These are phyloP conservation scores for Onygenales sp. DNA, from an alignment of 2,329 filamentous ascomycete genomes.

Conservation along the genomic window DNA sequence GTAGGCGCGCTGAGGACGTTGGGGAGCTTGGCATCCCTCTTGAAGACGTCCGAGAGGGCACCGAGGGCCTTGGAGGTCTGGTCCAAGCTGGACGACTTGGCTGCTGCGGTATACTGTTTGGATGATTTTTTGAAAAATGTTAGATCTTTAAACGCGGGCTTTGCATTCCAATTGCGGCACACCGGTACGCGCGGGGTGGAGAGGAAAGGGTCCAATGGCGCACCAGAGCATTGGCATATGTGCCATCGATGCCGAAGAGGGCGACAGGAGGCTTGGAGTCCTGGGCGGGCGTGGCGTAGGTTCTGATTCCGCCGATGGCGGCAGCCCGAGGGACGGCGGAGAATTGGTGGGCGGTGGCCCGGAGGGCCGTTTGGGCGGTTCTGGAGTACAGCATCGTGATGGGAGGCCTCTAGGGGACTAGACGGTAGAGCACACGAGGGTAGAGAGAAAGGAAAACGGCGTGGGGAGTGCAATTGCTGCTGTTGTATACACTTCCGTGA, in stretches of 20 bases:
- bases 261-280: conserved; percentile 76
- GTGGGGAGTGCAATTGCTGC: conserved; percentile 4
- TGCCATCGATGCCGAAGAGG: conserved; percentile 93
- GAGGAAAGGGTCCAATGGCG: conserved; percentile 25
- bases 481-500: background rate
- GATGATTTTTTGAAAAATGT: background rate
- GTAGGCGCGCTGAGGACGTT: conserved; percentile 71
- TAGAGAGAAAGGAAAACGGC: background rate
- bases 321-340: conserved; percentile 29
- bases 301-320: conserved; percentile 47
- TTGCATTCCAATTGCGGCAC: conserved; percentile 7
- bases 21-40: conserved; percentile 73
- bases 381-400: conserved; percentile 47
- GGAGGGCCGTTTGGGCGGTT: conserved; percentile 47
- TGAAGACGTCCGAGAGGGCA: conserved; percentile 60
- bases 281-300: conserved; percentile 62
- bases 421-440: background rate
- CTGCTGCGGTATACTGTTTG: conserved; percentile 82
- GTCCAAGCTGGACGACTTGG: conserved; percentile 80
- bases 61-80: conserved; percentile 70
- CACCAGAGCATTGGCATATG: conserved; percentile 98
- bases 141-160: background rate
- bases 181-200: conserved; percentile 2
- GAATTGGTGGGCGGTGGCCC: conserved; percentile 41
- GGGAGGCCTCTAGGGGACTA: background rate